phyloP scores from a whole-genome alignment of 2,329 filamentous ascomycete species.

The Hypoxylon sp. region DNA sequence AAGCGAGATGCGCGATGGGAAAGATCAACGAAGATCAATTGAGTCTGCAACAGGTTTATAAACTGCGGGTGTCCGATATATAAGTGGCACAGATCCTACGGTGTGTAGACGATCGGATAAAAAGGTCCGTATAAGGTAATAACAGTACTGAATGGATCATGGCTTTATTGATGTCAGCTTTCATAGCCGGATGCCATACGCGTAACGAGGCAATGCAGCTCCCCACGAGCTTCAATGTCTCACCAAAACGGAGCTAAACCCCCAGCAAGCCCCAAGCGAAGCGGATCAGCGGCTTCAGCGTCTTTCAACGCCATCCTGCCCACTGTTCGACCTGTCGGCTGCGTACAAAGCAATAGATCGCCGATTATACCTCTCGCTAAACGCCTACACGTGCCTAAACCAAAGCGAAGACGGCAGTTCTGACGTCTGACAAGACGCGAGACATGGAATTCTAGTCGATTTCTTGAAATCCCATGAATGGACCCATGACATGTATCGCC shows the following conservation, averaged over 20 bases:
- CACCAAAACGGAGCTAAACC: constrained; percentile 25
- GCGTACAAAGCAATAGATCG: constrained; percentile 21
- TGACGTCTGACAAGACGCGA: constrained; percentile 39
- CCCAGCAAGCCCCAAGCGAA: constrained; percentile 29
- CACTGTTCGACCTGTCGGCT: constrained; percentile 3
- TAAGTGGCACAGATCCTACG: constrained; percentile 25
- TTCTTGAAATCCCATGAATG: constrained; percentile 37
- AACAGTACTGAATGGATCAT: constrained; percentile 15
- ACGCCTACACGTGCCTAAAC: constrained; percentile 17
- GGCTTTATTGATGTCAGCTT: constrained; percentile 30
- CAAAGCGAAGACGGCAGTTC: constrained; percentile 9
- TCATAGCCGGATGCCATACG: constrained; percentile 11
- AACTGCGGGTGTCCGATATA: constrained; percentile 25
- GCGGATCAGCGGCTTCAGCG: constrained; percentile 19
- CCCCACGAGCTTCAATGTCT: constrained; percentile 19
- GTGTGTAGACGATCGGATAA: constrained; percentile 17
- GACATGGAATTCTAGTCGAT: constrained; percentile 28
- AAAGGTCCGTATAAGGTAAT: constrained; percentile 16
- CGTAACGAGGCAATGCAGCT: neutral
- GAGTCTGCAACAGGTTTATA: constrained; percentile 1
- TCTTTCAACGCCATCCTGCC: constrained; percentile 19
- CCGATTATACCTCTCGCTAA: constrained; percentile 1
- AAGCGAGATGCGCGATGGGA: constrained; percentile 14
- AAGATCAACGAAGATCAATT: constrained; percentile 17
- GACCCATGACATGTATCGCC: constrained; percentile 2